Percentiles rank a stretch among this genome's conserved stretches.
Evolutionary conservation across 805 yeast genomes (phyloP).

Genomic region (Barnettozyma sp.): DNA sequence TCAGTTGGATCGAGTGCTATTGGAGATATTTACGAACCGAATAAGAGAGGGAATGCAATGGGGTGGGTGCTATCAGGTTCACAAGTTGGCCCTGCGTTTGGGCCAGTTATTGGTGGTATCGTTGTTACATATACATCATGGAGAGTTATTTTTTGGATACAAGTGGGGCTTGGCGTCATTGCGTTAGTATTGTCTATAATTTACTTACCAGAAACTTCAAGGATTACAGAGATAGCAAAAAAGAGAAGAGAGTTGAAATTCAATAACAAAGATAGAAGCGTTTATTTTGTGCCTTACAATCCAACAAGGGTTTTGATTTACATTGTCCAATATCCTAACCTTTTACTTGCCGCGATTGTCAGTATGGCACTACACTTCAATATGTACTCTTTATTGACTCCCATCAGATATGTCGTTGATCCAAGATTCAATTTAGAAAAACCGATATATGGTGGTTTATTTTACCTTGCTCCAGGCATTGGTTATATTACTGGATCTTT

Average conservation of each 20-base stretch:
- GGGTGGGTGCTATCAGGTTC: conserved; percentile 43
- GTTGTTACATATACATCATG: conserved; percentile 45
- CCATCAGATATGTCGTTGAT: conserved; percentile 48
- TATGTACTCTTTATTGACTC: conserved; percentile 48
- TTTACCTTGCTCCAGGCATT: conserved; percentile 51
- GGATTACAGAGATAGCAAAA: conserved; percentile 27
- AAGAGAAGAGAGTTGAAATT: conserved; percentile 21
- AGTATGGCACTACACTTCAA: conserved; percentile 37
- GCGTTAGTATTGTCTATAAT: conserved; percentile 31
- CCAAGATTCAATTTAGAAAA: conserved; percentile 44
- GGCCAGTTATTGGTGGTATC: conserved; percentile 49
- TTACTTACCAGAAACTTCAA: conserved; percentile 41
- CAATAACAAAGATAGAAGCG: too few relatives aligned
- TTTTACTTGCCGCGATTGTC: conserved; percentile 40
- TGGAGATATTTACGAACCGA: conserved; percentile 44
- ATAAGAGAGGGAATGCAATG: conserved; percentile 44
- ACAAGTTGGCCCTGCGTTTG: conserved; percentile 47
- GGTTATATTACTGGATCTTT: conserved; percentile 46
- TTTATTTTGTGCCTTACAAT: too few relatives aligned
- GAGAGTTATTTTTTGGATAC: conserved; percentile 47
- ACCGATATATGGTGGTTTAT: conserved; percentile 45
- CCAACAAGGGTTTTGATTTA: too few relatives aligned
- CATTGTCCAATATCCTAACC: conserved; percentile 37
- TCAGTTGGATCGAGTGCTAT: conserved; percentile 45
- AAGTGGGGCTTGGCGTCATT: conserved; percentile 37